Evolutionary conservation across 2,329 filamentous ascomycete genomes (phyloP).

Genomic region (Boeremia lycopersici): DNA sequence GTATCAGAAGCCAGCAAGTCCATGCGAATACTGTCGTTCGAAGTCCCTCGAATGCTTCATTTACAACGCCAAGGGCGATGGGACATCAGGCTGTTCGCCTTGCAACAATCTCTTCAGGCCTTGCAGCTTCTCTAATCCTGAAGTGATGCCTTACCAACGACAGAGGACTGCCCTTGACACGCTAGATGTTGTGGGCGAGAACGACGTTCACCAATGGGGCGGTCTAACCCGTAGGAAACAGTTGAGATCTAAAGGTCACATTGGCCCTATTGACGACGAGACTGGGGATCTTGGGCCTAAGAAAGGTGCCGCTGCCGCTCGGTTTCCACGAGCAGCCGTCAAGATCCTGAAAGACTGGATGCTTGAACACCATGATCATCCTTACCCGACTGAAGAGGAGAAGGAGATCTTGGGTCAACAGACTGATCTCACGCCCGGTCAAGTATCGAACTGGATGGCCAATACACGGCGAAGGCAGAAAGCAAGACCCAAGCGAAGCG

Average conservation of each 20-base stretch:
- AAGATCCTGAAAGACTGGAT: conserved; percentile 86
- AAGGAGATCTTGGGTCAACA: conserved; percentile 78
- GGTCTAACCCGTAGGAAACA: conserved; percentile 48
- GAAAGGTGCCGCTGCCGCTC: conserved; percentile 43
- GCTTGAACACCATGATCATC: conserved; percentile 76
- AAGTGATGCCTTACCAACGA: conserved; percentile 35
- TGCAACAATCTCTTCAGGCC: conserved; percentile 56
- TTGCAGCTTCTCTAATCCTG: conserved; percentile 53
- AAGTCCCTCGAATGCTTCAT: conserved; percentile 56
- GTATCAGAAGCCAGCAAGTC: conserved; percentile 52
- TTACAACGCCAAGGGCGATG: conserved; percentile 46
- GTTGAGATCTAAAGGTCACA: conserved; percentile 43
- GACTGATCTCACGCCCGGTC: conserved; percentile 80
- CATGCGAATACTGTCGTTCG: conserved; percentile 57
- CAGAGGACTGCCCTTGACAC: conserved; percentile 53
- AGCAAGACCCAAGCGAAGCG: conserved; percentile 69
- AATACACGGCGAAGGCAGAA: conserved; percentile 87
- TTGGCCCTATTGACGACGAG: conserved; percentile 45
- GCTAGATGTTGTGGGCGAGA: conserved; percentile 54
- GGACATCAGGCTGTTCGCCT: conserved; percentile 52
- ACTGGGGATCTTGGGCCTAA: conserved; percentile 35
- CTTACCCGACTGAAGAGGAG: conserved; percentile 87
- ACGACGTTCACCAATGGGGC: conserved; percentile 41
- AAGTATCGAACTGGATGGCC: conserved; percentile 91
- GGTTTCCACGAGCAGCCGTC: conserved; percentile 80